These are phyloP conservation scores for Botrytis pseudocinerea DNA, from an alignment of 2,329 filamentous ascomycete genomes.

Conservation along the genomic window DNA sequence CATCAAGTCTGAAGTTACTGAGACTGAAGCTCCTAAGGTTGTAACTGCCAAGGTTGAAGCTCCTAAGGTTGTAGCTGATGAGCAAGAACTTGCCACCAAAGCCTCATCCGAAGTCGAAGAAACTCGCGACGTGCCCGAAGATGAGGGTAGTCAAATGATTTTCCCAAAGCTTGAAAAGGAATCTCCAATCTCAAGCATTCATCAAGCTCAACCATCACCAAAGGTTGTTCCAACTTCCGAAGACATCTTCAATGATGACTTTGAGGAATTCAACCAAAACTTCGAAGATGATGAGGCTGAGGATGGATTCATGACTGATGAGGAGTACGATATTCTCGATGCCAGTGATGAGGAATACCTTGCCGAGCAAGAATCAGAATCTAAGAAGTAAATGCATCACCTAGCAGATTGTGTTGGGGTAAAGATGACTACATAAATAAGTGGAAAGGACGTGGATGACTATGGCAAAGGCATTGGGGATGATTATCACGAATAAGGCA, in stretches of 20 bases:
- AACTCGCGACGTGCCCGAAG: conserved; percentile 15
- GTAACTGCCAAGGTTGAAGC: not conserved
- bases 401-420: conserved; percentile 16
- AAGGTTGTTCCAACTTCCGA: conserved; percentile 49
- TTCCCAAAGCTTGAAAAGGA: conserved; percentile 97
- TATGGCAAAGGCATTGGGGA: conserved; percentile 22
- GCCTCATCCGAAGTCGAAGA: not conserved
- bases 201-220: conserved; percentile 51
- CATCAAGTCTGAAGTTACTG: conserved; percentile 33
- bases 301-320: conserved; percentile 87
- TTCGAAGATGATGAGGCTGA: conserved; percentile 62
- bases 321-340: conserved; percentile 97
- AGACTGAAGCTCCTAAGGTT: not conserved
- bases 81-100: not conserved
- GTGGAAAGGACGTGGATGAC: conserved; percentile 21
- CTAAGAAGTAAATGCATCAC: conserved; percentile 35
- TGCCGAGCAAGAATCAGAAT: conserved; percentile 49
- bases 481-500: conserved; percentile 21
- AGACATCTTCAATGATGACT: conserved; percentile 40
- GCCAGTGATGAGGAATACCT: conserved; percentile 86
- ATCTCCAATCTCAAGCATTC: conserved; percentile 78
- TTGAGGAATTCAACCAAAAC: conserved; percentile 53
- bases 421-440: not conserved
- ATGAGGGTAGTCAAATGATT: conserved; percentile 73
- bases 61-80: not conserved